Conservation (phyloP, 768 basidiomycete species). For the Lactifluus piperatus region DNA sequence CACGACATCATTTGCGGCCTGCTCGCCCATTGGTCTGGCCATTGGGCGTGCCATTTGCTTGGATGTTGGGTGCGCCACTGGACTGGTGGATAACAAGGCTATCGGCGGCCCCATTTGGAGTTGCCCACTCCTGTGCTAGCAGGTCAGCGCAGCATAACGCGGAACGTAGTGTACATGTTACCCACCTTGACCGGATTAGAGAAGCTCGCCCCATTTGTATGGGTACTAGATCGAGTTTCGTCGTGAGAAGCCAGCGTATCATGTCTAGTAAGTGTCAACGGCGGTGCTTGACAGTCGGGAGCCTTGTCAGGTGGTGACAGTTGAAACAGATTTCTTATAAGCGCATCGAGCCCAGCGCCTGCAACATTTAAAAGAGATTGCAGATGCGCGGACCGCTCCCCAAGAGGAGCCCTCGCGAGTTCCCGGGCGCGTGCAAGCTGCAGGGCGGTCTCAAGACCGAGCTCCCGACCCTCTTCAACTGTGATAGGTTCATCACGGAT, state of each 20-base stretch:
- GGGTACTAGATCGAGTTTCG: background rate
- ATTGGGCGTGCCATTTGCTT: constrained; percentile 1
- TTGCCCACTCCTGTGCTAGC: background rate
- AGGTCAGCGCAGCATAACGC: constrained; percentile 2
- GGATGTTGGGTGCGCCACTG: background rate
- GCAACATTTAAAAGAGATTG: background rate
- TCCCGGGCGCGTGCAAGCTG: constrained; percentile 49
- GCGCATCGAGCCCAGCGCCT: constrained; percentile 7
- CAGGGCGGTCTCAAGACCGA: constrained; percentile 51
- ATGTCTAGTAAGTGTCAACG: background rate
- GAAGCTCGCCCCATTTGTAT: background rate
- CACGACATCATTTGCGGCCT: constrained; percentile 1
- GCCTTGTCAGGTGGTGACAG: background rate
- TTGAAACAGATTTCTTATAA: constrained; percentile 16
- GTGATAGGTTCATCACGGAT: constrained; percentile 42
- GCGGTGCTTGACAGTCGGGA: background rate
- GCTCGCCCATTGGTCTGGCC: background rate
- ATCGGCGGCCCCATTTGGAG: background rate
- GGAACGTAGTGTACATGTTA: background rate
- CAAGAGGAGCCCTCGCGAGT: constrained; percentile 10
- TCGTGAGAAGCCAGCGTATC: background rate
- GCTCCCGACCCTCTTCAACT: constrained; percentile 43
- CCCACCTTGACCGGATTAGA: constrained; percentile 5
- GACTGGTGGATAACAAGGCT: background rate
- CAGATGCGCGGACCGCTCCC: background rate